Conservation (phyloP, 306 rosid genomes). For the Inga laurina region DNA sequence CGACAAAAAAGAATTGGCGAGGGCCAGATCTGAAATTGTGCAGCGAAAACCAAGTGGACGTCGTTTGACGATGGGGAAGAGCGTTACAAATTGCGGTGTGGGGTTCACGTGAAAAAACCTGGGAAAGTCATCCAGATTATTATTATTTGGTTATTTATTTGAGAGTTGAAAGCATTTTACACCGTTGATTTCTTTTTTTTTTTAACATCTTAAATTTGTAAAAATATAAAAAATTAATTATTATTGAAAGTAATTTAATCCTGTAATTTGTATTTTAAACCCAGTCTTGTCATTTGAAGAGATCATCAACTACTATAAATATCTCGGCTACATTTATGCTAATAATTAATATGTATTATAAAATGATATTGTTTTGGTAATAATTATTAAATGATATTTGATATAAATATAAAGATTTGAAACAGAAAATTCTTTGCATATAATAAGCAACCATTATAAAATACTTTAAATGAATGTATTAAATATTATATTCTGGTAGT, state of each 20-base stretch:
- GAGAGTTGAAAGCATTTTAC: background rate
- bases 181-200: background rate
- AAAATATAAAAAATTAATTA: background rate
- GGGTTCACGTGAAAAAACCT: slow-evolving; percentile 2
- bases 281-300: background rate
- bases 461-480: background rate
- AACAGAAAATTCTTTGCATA: background rate
- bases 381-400: background rate
- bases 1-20: slow-evolving; percentile 13
- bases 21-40: background rate
- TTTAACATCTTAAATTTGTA: background rate
- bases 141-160: background rate
- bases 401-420: background rate
- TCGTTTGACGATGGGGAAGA: background rate
- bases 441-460: background rate
- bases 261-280: background rate
- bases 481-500: background rate
- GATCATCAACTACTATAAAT: background rate
- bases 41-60: background rate
- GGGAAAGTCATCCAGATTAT: no score
- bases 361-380: no score
- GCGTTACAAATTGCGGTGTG: background rate
- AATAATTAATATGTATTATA: no score
- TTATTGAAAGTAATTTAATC: background rate
- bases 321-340: background rate